A percentile compares a stretch with the other conserved stretches of the same genome.
These are phyloP conservation scores for Amauroascus niger DNA, from an alignment of 2,329 filamentous ascomycete genomes.

Conservation along the genomic window DNA sequence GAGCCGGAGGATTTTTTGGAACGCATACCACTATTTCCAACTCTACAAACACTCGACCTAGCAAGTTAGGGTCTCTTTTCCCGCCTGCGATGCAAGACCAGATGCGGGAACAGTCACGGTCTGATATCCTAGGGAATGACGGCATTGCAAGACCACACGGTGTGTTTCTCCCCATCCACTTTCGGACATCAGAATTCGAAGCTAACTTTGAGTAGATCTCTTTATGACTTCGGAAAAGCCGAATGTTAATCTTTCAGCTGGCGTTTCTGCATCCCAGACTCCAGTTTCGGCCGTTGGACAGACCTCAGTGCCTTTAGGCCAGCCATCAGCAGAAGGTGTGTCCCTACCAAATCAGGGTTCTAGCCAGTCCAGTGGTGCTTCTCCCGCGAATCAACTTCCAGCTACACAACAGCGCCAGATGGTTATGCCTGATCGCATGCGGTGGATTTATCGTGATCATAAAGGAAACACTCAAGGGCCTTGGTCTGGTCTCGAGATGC, in stretches of 20 bases:
- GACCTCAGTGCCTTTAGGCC: conserved; percentile 24
- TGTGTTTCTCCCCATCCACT: conserved; percentile 20
- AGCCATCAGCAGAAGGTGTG: conserved; percentile 25
- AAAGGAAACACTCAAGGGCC: conserved; percentile 87
- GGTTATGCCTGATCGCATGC: conserved; percentile 98
- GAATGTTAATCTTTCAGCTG: conserved; percentile 24
- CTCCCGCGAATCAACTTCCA: conserved; percentile 55
- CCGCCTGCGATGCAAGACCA: conserved; percentile 83
- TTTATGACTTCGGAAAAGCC: conserved; percentile 26
- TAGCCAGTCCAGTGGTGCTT: conserved; percentile 27
- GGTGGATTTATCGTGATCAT: conserved; percentile 96
- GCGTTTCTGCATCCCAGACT: conserved; percentile 29
- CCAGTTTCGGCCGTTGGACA: conserved; percentile 27
- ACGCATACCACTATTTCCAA: conserved; percentile 45
- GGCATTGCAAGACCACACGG: conserved; percentile 53
- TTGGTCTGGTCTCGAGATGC: conserved; percentile 96
- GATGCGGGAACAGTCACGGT: conserved; percentile 58
- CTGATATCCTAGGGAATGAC: conserved; percentile 50
- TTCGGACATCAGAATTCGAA: conserved; percentile 3
- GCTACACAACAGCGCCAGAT: conserved; percentile 68
- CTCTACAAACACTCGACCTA: conserved; percentile 62
- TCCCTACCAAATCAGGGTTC: conserved; percentile 28
- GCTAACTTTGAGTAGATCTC: conserved; percentile 19
- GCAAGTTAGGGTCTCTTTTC: conserved; percentile 80
- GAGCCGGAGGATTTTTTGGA: conserved; percentile 52